Base-by-base conservation (phyloP, 192 early-diverging fungal species). In the Cladochytrium replicatum region DNA sequence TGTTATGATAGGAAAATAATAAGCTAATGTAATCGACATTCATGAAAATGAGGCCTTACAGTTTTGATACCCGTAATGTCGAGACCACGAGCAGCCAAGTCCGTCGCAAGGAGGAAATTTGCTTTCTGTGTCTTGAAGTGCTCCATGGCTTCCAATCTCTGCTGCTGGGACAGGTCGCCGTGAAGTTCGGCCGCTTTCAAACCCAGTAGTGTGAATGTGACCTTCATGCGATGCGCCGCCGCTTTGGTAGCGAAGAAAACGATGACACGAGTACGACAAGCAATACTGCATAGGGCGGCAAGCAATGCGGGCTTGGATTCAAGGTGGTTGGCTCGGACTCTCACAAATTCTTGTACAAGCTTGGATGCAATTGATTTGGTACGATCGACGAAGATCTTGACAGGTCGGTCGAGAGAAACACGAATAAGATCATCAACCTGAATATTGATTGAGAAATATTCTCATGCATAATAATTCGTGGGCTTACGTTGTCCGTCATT, bases 211-310 rank as follows among this genome's bases (percentile, higher is more conserved):
- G 87, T 89, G 66, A 99, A 97, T 3, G 97, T 54, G 48, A 99
- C 87, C 72, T 89, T 88, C 96, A 99, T 99, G 59, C 93, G 86
- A 72, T 96, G 93, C 1, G 91, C 96, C 0, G 89, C 87, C 8
- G 83, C 82, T 66, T 99, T 99, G 43, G 80, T 85, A 43, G 86
- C 61, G 78, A 99, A 97, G 58, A 99, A 99, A 19, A 99, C 66
- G 41, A 99, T 91, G 40, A 78, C 78, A 40, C 85, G 72, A 25
- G 59, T 49, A 48, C 83, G 83, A 61, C 90, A 91, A 1, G 83
- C 87, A 21, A 86, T 66, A 23, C 75, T 71, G 60, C 91, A 94
- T 28, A 99, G 66, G 0, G 90, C 83, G 1, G 83, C 67, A 19
- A 99, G 69, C 34, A 99, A 75, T 4, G 91, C 88, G 2, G 89